Evolutionary conservation across 306 rosid species (phyloP).

Genomic region (Purshia tridentata): DNA sequence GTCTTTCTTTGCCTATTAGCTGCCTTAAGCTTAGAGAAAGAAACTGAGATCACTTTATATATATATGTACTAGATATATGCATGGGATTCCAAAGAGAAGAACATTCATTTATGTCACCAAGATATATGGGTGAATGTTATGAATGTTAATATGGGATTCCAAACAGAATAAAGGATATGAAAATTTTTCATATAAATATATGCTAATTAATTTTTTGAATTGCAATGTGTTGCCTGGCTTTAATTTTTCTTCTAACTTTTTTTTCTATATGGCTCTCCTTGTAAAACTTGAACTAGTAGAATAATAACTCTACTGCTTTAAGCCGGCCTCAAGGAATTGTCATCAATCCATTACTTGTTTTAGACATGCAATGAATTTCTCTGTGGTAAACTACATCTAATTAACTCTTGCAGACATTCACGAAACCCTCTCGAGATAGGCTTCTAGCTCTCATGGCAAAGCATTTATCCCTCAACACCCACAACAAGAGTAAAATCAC

Average conservation of each 20-base stretch:
- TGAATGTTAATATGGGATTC: background rate
- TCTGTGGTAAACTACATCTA: background rate
- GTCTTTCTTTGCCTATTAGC: conserved; percentile 25
- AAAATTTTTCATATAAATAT: background rate
- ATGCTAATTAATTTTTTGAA: background rate
- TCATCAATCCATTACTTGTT: background rate
- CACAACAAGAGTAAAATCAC: background rate
- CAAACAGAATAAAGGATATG: background rate
- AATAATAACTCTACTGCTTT: background rate
- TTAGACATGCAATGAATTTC: background rate
- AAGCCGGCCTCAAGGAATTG: too few relatives aligned
- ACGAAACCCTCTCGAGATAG: too few relatives aligned
- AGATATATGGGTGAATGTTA: background rate
- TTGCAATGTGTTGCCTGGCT: background rate
- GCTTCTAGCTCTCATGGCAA: too few relatives aligned
- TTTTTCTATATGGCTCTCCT: background rate
- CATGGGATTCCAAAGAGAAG: background rate
- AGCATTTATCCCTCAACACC: too few relatives aligned
- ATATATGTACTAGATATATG: background rate
- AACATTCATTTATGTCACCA: background rate
- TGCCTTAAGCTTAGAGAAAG: conserved; percentile 33
- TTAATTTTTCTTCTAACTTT: background rate
- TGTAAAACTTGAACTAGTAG: background rate
- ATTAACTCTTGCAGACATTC: background rate
- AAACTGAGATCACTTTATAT: background rate